These are phyloP conservation scores for Sporothrix schenckii DNA, from an alignment of 2,329 filamentous ascomycete species.

Conservation along the genomic window DNA sequence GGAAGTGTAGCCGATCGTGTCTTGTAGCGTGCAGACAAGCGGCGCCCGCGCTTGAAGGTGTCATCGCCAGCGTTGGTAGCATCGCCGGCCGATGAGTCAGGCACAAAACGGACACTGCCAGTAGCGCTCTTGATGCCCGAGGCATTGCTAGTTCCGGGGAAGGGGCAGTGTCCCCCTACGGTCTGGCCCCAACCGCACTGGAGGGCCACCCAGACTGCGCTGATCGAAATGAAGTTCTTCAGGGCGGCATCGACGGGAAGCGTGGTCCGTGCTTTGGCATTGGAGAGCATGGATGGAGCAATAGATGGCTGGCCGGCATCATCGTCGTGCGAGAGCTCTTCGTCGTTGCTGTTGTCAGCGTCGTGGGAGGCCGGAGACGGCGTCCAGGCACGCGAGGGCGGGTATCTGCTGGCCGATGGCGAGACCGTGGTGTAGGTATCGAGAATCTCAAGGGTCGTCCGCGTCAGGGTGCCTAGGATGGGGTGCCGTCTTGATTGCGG, in stretches of 20 bases:
- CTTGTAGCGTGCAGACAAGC: conserved; percentile 28
- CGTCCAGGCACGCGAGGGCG: conserved; percentile 47
- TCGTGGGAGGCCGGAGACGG: conserved; percentile 36
- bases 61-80: not conserved
- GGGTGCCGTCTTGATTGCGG: conserved; percentile 70
- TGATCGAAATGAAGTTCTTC: conserved; percentile 55
- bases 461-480: conserved; percentile 69
- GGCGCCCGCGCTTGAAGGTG: conserved; percentile 26
- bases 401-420: conserved; percentile 49
- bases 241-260: conserved; percentile 50
- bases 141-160: not conserved
- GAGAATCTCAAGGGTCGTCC: conserved; percentile 66
- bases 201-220: conserved; percentile 56
- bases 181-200: conserved; percentile 46
- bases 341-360: conserved; percentile 37
- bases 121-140: not conserved
- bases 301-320: conserved; percentile 14
- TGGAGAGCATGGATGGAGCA: conserved; percentile 27
- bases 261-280: conserved; percentile 42
- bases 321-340: conserved; percentile 27
- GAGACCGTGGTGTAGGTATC: conserved; percentile 66
- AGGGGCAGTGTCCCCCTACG: not conserved
- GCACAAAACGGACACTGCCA: conserved; percentile 17
- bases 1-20: conserved; percentile 30
- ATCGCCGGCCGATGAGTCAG: not conserved